Conservation (phyloP, 2,329 filamentous ascomycete species). For the Alternaria sp. region DNA sequence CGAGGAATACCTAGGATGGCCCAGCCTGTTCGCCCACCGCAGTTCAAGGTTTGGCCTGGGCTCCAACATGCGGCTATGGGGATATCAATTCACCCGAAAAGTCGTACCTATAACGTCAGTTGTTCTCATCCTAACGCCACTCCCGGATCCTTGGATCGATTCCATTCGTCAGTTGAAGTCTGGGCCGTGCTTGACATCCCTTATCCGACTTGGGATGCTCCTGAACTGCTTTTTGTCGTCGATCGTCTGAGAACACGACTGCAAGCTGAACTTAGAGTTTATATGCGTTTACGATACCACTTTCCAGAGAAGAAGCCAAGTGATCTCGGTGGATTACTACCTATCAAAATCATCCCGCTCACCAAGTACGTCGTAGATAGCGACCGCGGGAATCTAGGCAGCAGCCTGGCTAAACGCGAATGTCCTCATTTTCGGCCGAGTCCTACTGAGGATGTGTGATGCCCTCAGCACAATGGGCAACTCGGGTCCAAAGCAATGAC, state of each 20-base stretch:
- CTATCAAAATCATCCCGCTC: background rate
- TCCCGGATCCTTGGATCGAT: background rate
- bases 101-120: background rate
- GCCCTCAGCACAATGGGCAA: background rate
- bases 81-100: background rate
- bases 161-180: background rate
- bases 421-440: background rate
- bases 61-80: background rate
- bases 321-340: background rate
- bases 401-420: background rate
- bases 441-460: background rate
- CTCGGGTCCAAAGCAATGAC: background rate
- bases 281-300: background rate
- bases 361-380: background rate
- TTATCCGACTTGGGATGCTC: background rate
- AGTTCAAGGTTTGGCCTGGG: background rate
- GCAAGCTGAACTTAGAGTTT: background rate
- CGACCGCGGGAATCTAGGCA: background rate
- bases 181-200: background rate
- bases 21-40: background rate
- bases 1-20: background rate
- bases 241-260: background rate
- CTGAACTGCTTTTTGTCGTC: background rate
- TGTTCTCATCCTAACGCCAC: background rate
- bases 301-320: background rate